Evolutionary conservation across 441 rosid genomes (phyloP), one percentile per base, ranked within the genome.

Genomic region (Erodium trifolium): DNA sequence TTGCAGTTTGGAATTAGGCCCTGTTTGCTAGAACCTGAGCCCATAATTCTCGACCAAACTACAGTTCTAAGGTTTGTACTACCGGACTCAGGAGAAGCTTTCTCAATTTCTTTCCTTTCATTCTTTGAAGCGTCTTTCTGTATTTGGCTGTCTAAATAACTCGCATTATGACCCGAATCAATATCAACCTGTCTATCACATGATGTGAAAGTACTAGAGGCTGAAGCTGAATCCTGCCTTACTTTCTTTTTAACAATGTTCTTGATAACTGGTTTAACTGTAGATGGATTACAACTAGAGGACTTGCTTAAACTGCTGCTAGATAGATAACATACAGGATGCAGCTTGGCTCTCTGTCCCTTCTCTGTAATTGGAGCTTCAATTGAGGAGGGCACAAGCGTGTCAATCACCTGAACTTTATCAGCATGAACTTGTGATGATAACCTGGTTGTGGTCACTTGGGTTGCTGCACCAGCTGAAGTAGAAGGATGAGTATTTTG

Each of bases 211-310:
- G 72, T 75, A 73, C 77, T 51, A 67, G 78, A 77, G 35, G 73
- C 72, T 73, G 81, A 72, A 71, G 63, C 47, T 57, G 76, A 67
- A 45, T 79, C 83, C n/a, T 70, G 80, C 77, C 83, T 88, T 66
- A 74, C 71, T 71, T 86, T 88, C 86, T 83, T 88, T 83, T 75
- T 85, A 3, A 77, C 47, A 66, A 86, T 79, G 73, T 79, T 82
- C 77, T 80, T 72, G 70, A 87, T 84, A 67, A 83, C 78, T 67
- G 86, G 89, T 77, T 82, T 86, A 63, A 85, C 79, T 63, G 80
- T 71, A 47, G 78, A 65, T 1, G 83, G 80, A 76, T 74, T 76
- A 49, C 51, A 75, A 39, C 76, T 67, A 45, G 70, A 70, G 34
- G 83, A 31, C 68, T 77, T 83, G 70, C 66, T 75, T 67, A 75